Conservation (phyloP, 768 basidiomycete species). For the Lactarius sanguifluus region DNA sequence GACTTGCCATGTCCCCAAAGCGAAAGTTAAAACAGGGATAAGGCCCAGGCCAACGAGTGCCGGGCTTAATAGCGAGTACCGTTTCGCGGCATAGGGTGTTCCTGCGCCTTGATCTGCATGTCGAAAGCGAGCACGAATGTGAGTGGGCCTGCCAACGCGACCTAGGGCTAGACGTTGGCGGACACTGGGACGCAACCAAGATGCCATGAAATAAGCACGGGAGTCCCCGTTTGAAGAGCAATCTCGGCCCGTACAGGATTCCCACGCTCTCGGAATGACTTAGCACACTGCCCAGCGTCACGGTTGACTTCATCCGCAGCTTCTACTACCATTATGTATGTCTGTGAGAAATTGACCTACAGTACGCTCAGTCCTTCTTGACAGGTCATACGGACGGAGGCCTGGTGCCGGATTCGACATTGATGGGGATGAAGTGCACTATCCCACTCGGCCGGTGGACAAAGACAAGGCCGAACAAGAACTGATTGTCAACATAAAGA, state of each 20-base stretch:
- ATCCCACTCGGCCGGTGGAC: constrained; percentile 96
- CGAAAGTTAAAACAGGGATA: constrained; percentile 89
- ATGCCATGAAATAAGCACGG: background rate
- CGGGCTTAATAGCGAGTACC: constrained; percentile 63
- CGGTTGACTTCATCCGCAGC: constrained; percentile 18
- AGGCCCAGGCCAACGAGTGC: constrained; percentile 75
- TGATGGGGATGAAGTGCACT: constrained; percentile 82
- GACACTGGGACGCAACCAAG: constrained; percentile 1
- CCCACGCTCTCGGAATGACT: constrained; percentile 11
- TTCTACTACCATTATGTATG: constrained; percentile 23
- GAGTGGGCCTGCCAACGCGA: constrained; percentile 6
- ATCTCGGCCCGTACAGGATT: constrained; percentile 11
- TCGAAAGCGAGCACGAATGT: constrained; percentile 11
- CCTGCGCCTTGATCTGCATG: constrained; percentile 15
- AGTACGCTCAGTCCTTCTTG: constrained; percentile 20
- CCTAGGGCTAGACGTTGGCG: constrained; percentile 9
- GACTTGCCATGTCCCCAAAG: constrained; percentile 91
- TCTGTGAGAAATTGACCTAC: background rate
- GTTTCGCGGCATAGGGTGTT: constrained; percentile 52
- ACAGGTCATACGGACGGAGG: constrained; percentile 38
- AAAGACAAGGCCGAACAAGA: constrained; percentile 98
- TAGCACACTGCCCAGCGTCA: background rate
- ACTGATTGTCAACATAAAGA: constrained; percentile 94
- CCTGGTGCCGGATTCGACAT: constrained; percentile 53
- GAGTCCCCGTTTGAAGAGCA: background rate